phyloP scores from a whole-genome alignment of 192 early-diverging fungal species.

The Umbelopsis isabellina region DNA sequence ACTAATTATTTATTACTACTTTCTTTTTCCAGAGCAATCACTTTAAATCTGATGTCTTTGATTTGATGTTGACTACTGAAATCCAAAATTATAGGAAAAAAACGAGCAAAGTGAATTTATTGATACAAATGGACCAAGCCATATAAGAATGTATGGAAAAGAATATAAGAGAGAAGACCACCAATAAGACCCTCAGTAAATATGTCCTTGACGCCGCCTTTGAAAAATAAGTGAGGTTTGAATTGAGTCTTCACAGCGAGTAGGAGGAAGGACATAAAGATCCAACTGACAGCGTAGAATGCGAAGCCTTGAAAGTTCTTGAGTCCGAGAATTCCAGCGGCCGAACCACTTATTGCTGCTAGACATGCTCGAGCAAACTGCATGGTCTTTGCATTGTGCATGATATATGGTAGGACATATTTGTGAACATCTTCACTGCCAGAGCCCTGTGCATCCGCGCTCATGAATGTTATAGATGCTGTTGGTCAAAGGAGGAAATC shows the following conservation, averaged over 20 bases:
- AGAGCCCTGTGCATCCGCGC: constrained; percentile 14
- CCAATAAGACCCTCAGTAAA: constrained; percentile 61
- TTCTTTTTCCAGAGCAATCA: too few relatives aligned
- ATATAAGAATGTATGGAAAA: constrained; percentile 82
- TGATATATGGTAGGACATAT: constrained; percentile 55
- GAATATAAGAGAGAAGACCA: constrained; percentile 65
- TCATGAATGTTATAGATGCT: constrained; percentile 11
- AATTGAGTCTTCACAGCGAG: constrained; percentile 61
- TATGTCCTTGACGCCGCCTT: constrained; percentile 47
- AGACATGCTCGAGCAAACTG: constrained; percentile 70
- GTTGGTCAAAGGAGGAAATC: background rate
- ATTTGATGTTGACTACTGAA: too few relatives aligned
- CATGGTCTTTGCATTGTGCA: constrained; percentile 64
- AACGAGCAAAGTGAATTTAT: constrained; percentile 37
- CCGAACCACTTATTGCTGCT: constrained; percentile 76
- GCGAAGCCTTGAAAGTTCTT: constrained; percentile 83
- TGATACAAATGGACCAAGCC: constrained; percentile 81
- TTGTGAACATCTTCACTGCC: constrained; percentile 32
- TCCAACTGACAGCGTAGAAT: constrained; percentile 76
- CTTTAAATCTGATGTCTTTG: too few relatives aligned
- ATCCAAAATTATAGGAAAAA: too few relatives aligned
- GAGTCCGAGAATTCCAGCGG: constrained; percentile 89
- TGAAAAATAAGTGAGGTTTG: constrained; percentile 63
- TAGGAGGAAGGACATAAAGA: constrained; percentile 62
- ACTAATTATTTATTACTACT: too few relatives aligned